phyloP scores from a whole-genome alignment of 164 flowering plant species.

The Sextonia rubra region DNA sequence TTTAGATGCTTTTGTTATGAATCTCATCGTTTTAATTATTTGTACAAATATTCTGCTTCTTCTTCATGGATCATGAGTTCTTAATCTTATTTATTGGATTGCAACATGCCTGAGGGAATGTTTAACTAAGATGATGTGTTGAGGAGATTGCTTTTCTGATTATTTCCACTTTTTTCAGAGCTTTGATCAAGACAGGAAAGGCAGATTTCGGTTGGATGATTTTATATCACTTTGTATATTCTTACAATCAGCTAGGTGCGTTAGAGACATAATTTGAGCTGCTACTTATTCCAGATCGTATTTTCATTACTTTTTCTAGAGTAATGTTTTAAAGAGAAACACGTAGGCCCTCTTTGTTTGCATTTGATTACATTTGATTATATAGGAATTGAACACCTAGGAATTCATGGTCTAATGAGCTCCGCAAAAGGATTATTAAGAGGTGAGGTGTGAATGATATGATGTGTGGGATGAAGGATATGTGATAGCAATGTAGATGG shows the following conservation, averaged over 20 bases:
- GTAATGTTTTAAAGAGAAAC: neutral
- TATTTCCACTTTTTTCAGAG: slow-evolving; percentile 40
- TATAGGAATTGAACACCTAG: too few relatives aligned
- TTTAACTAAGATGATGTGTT: neutral
- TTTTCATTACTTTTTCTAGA: neutral
- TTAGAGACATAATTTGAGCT: neutral
- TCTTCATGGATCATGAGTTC: neutral
- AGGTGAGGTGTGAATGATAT: too few relatives aligned
- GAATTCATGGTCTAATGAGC: too few relatives aligned
- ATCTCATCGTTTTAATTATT: neutral
- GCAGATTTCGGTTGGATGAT: slow-evolving; percentile 65
- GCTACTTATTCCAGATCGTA: too few relatives aligned
- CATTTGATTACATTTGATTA: too few relatives aligned
- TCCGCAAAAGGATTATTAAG: too few relatives aligned
- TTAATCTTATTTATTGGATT: too few relatives aligned
- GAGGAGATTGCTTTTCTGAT: neutral
- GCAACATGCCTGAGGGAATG: slow-evolving; percentile 1
- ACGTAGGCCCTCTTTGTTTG: neutral
- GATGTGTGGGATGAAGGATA: too few relatives aligned
- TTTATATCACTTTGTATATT: slow-evolving; percentile 78
- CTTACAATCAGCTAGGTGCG: slow-evolving; percentile 73
- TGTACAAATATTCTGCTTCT: neutral
- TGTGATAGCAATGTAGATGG: too few relatives aligned
- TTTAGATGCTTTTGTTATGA: neutral
- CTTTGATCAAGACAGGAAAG: slow-evolving; percentile 68